Conservation (phyloP, 495 filamentous ascomycete genomes). For the Penicillium paxilli region DNA sequence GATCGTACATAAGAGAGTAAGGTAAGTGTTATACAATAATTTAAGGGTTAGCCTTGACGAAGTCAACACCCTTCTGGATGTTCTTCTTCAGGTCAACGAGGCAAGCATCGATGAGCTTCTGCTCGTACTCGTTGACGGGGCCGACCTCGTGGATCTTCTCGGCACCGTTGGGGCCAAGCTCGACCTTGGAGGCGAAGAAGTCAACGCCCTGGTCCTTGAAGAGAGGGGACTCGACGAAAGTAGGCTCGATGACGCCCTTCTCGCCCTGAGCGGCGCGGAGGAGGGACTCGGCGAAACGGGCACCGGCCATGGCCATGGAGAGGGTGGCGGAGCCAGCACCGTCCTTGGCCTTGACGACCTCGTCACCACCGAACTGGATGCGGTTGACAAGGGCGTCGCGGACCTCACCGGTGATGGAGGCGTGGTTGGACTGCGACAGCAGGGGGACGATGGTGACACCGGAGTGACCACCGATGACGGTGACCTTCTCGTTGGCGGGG, state of each 20-base stretch:
- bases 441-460: constrained; percentile 98
- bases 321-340: constrained; percentile 97
- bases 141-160: constrained; percentile 89
- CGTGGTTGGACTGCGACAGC: constrained; percentile 88
- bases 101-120: constrained; percentile 83
- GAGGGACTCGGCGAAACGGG: constrained; percentile 92
- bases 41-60: constrained; percentile 71
- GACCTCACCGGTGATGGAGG: constrained; percentile 72
- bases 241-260: constrained; percentile 94
- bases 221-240: constrained; percentile 93
- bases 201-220: constrained; percentile 96
- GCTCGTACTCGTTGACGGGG: constrained; percentile 76
- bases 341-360: constrained; percentile 99
- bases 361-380: constrained; percentile 99
- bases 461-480: constrained; percentile 95
- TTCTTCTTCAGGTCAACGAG: constrained; percentile 88
- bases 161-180: constrained; percentile 94
- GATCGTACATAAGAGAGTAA: constrained; percentile 19
- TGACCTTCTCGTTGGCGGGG: constrained; percentile 88
- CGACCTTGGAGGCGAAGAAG: constrained; percentile 92
- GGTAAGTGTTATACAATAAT: constrained; percentile 27
- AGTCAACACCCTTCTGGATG: constrained; percentile 74
- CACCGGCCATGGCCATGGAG: constrained; percentile 98
- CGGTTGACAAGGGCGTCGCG: constrained; percentile 82
- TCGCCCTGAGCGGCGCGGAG: constrained; percentile 90